Conservation (phyloP, 2,329 filamentous ascomycete species). For the Plenodomus tracheiphilus region DNA sequence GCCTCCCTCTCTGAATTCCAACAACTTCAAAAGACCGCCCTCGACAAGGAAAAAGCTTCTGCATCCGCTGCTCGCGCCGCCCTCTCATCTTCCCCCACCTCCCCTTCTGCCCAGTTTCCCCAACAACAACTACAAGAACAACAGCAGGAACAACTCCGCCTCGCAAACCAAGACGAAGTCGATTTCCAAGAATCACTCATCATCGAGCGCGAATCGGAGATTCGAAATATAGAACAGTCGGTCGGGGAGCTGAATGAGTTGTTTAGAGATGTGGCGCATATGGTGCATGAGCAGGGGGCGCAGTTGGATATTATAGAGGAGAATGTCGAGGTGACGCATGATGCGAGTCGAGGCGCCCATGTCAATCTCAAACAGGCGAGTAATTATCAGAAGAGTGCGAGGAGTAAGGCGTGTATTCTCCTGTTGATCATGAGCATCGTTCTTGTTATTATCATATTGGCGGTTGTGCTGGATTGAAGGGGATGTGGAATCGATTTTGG, state of each 20-base stretch:
- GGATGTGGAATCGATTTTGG: not conserved
- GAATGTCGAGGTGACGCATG: conserved; percentile 81
- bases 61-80: conserved; percentile 81
- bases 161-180: conserved; percentile 91
- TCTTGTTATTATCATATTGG: conserved; percentile 84
- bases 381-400: conserved; percentile 90
- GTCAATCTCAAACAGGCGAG: conserved; percentile 82
- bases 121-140: conserved; percentile 65
- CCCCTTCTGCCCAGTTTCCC: conserved; percentile 47
- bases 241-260: conserved; percentile 95
- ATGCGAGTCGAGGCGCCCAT: conserved; percentile 83
- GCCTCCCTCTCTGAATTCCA: conserved; percentile 89
- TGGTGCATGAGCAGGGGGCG: conserved; percentile 91
- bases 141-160: conserved; percentile 68
- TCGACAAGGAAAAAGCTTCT: conserved; percentile 90
- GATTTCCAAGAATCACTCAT: conserved; percentile 97
- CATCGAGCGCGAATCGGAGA: conserved; percentile 94
- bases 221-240: conserved; percentile 94
- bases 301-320: conserved; percentile 83
- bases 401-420: conserved; percentile 92
- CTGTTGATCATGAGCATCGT: conserved; percentile 87
- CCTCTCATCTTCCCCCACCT: conserved; percentile 54
- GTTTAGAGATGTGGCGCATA: conserved; percentile 97
- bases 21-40: conserved; percentile 80
- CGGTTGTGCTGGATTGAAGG: conserved; percentile 72